Percentiles rank a stretch among this genome's conserved stretches.
These are phyloP conservation scores for Aspergillus jensenii DNA, from an alignment of 2,329 filamentous ascomycete species.

Conservation along the genomic window DNA sequence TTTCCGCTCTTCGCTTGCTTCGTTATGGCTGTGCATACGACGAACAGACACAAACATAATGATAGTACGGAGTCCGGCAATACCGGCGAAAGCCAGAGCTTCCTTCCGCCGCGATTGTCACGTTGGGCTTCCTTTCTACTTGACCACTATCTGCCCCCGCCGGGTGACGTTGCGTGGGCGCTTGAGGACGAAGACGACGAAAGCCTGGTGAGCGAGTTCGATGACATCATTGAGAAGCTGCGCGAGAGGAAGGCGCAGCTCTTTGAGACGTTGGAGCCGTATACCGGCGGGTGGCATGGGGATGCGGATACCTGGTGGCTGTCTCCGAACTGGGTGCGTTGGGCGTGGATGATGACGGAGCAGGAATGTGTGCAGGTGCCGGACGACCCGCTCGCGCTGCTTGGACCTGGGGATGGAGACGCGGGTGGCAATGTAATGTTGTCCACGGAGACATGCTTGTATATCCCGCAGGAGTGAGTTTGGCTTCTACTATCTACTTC, in stretches of 20 bases:
- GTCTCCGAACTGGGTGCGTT: constrained; percentile 40
- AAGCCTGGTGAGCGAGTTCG: constrained; percentile 20
- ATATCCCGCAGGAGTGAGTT: constrained; percentile 31
- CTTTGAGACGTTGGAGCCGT: constrained; percentile 17
- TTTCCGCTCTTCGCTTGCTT: constrained; percentile 37
- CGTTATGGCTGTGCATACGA: constrained; percentile 26
- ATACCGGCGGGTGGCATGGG: constrained; percentile 22
- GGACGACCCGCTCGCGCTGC: constrained; percentile 33
- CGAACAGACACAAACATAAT: constrained; percentile 3
- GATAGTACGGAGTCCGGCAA: constrained; percentile 6
- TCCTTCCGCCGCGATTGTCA: constrained; percentile 33
- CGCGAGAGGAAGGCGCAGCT: constrained; percentile 8
- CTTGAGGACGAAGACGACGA: constrained; percentile 31
- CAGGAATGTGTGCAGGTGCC: constrained; percentile 40
- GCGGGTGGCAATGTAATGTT: constrained; percentile 22
- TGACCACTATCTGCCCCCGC: constrained; percentile 32
- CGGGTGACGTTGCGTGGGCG: constrained; percentile 31
- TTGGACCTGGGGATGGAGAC: constrained; percentile 18
- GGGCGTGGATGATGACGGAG: constrained; percentile 44
- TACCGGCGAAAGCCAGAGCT: constrained; percentile 6
- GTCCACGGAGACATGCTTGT: constrained; percentile 35
- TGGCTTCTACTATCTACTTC: background rate
- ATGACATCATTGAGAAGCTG: constrained; percentile 23
- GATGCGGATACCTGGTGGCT: constrained; percentile 36
- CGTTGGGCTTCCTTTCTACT: constrained; percentile 39